Conservation (phyloP, 768 basidiomycete genomes). For the Leccinum disarticulatum region DNA sequence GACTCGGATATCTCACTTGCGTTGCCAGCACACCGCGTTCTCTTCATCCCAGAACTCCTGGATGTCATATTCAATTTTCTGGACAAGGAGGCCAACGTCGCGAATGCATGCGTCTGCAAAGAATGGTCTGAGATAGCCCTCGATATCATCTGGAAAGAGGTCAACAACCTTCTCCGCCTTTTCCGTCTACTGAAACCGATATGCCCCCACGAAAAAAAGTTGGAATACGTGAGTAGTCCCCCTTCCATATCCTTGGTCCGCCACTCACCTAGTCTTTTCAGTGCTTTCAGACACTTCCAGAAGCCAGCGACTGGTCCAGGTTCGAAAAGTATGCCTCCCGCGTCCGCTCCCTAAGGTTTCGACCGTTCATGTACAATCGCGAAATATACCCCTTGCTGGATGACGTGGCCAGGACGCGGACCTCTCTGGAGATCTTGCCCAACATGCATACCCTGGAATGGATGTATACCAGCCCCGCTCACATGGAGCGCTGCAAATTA, state of each 20-base stretch:
- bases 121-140: conserved; percentile 58
- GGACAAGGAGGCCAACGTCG: conserved; percentile 39
- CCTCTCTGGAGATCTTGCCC: conserved; percentile 52
- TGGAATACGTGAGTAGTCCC: conserved; percentile 24
- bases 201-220: conserved; percentile 11
- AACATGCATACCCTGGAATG: conserved; percentile 53
- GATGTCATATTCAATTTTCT: conserved; percentile 54
- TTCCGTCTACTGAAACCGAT: conserved; percentile 52
- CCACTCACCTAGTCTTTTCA: conserved; percentile 19
- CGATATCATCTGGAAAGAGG: conserved; percentile 57
- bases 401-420: conserved; percentile 56
- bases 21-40: conserved; percentile 30
- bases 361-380: conserved; percentile 12
- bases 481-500: conserved; percentile 42
- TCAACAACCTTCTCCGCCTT: conserved; percentile 45
- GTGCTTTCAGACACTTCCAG: conserved; percentile 43
- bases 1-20: not conserved
- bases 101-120: conserved; percentile 56
- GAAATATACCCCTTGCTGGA: conserved; percentile 36
- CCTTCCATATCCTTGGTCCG: not conserved
- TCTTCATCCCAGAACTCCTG: conserved; percentile 59
- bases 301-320: conserved; percentile 52
- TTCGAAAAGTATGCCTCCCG: conserved; percentile 55
- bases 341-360: conserved; percentile 40
- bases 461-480: conserved; percentile 29